phyloP scores from a whole-genome alignment of 805 yeast species.

The Candida palmyrensis region DNA sequence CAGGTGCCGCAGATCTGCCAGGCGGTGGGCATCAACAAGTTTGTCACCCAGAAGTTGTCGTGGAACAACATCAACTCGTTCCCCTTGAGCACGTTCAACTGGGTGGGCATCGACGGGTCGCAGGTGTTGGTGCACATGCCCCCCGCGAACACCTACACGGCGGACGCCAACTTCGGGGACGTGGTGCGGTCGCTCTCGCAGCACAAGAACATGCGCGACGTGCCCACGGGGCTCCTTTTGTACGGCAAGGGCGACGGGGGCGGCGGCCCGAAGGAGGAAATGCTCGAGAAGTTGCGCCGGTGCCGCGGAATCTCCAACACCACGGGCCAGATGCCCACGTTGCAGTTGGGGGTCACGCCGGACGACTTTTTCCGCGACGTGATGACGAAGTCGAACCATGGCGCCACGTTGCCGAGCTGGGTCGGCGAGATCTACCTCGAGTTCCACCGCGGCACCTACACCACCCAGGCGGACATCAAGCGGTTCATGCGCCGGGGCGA shows the following conservation, averaged over 20 bases:
- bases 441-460: slow-evolving; percentile 95
- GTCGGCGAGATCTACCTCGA: slow-evolving; percentile 91
- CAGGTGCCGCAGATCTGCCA: slow-evolving; percentile 93
- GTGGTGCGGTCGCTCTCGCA: slow-evolving; percentile 73
- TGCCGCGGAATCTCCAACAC: slow-evolving; percentile 83
- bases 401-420: slow-evolving; percentile 76
- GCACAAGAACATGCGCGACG: slow-evolving; percentile 79
- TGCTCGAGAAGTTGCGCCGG: slow-evolving; percentile 88
- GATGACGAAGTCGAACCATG: slow-evolving; percentile 57
- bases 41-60: slow-evolving; percentile 87
- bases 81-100: slow-evolving; percentile 87
- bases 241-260: slow-evolving; percentile 98
- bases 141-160: slow-evolving; percentile 93
- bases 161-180: slow-evolving; percentile 90
- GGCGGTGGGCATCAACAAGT: slow-evolving; percentile 76
- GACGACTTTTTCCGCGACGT: slow-evolving; percentile 73
- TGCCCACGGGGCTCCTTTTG: slow-evolving; percentile 73
- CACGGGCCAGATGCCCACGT: slow-evolving; percentile 75
- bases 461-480: slow-evolving; percentile 87
- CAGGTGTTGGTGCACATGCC: slow-evolving; percentile 97
- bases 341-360: slow-evolving; percentile 73
- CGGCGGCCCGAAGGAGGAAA: slow-evolving; percentile 94
- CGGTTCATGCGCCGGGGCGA: slow-evolving; percentile 75
- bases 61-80: slow-evolving; percentile 94
- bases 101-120: slow-evolving; percentile 93